Base-by-base conservation (phyloP, 192 early-diverging fungal species). In the Dissophora globulifera region DNA sequence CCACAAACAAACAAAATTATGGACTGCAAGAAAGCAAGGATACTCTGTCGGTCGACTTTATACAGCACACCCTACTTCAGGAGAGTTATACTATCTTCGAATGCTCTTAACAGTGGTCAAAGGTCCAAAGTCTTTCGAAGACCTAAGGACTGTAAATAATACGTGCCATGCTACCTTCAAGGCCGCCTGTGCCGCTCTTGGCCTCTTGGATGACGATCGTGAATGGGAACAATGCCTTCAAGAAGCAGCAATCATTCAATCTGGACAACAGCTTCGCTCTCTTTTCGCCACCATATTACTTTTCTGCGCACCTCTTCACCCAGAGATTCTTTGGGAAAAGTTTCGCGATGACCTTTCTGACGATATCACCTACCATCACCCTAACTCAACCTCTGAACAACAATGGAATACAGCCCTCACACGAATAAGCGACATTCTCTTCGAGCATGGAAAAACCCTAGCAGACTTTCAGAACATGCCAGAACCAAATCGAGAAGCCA, bases 61-160 rank as follows among this genome's bases (percentile, higher is more conserved):
- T 52, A 60, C 61, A 33, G 56, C 55, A 10, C 52, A 58, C 29
- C 55, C 48, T 19, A 40, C 47, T 6, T 25, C 57, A 12, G 67
- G 76, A 5, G 58, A 78, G 26, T 8, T 58, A 22, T 78, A 59
- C 20, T 78, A 78, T 33, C 57, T 78, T 2, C 42, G 61, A 30
- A 43, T 71, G 20, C 31, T 79, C 15, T 53, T 79, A 6, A 51
- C 40, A 32, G 32, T 32, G 12, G 50, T 79, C 30, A 7, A 15
- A 45, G 43, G 45, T 49, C 50, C 78, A 31, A 63, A 23, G 22
- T 69, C 67, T 0, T 79, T 58, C 41, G 61, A 64, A 27, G 30
- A 79, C 47, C 16, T 70, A 12, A 17, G 56, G 2, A 69, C 62
- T 15, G 56, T 79, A 13, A 12, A 59, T n/a, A 22, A 50, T 15